Conservation (phyloP, 164 flowering plant species). For the Tinospora cordifolia region DNA sequence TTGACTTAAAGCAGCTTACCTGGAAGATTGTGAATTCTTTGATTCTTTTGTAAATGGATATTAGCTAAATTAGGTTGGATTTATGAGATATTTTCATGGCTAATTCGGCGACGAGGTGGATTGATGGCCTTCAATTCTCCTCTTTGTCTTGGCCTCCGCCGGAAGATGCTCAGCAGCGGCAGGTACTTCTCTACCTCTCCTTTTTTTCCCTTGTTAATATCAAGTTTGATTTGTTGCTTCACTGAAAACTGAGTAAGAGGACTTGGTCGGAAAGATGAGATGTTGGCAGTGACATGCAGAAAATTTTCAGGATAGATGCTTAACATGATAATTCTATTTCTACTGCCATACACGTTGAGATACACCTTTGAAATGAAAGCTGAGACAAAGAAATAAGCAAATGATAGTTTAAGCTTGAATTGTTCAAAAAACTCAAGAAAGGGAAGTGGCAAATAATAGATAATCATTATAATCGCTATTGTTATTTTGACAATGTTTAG, state of each 20-base stretch:
- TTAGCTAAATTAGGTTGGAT: not conserved
- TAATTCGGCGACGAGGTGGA: conserved; percentile 65
- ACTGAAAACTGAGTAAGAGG: not conserved
- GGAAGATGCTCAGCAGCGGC: conserved; percentile 54
- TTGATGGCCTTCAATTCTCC: conserved; percentile 76
- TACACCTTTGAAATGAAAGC: not conserved
- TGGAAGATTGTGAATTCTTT: conserved; percentile 9
- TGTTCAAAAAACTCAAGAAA: not conserved
- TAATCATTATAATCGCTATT: not conserved
- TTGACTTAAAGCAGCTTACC: conserved; percentile 32
- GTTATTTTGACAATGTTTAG: not conserved
- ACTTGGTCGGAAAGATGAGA: not conserved
- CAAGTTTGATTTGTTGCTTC: not conserved
- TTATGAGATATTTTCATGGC: conserved; percentile 35
- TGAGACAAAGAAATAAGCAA: not conserved
- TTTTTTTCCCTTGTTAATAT: not conserved
- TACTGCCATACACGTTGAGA: not conserved
- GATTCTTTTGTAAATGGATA: no score
- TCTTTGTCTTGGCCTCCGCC: conserved; percentile 90
- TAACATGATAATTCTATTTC: not conserved
- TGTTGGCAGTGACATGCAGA: not conserved
- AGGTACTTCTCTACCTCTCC: conserved; percentile 27
- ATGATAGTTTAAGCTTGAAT: not conserved
- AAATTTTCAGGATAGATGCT: not conserved
- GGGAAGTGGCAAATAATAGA: not conserved